Evolutionary conservation across 352 stramenopile species (phyloP), one percentile per base, ranked within the genome.

Genomic region (Globisporangium polare): DNA sequence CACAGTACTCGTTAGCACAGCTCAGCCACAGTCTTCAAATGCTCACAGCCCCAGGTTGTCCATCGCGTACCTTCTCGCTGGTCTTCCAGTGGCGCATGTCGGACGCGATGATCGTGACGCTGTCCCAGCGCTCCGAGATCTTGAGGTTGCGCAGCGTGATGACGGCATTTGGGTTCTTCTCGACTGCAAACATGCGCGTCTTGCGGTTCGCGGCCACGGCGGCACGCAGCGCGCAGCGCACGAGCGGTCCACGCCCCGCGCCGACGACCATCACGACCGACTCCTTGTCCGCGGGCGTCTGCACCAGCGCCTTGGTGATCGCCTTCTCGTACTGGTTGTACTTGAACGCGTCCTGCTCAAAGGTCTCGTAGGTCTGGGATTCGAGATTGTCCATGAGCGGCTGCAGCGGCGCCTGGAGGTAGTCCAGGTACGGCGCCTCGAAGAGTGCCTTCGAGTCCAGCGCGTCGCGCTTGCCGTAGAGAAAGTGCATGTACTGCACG

Each of bases 131-230:
- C 76, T 94, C 83, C 69, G 89, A 87, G 24, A 85, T 78, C 66
- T 93, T 93, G 39, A 91, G 73, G 65, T 93, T 93, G 12, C 84
- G 81, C 45, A 93, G 63, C 50, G 97, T 99, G 42, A 99, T 89
- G 27, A 99, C 82, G 6, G 97, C 97, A 59, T 98, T 99, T 8
- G 96, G 91, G 75, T 99, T 99, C 76, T 99, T 99, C 75, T 99
- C 97, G 18, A 99, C 88, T 0, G 96, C 97, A 56, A 97, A 97
- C 59, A 99, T 91, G 15, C 83, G 72, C 15, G 92, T 91, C 53
- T 73, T 80, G 3, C 86, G 77, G n/a, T 89, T 81, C 9, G 86
- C 78, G 0, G 72, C 55, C 24, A 67, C 72, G 2, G 86, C 79
- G 0, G 92, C 95, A 39, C 78, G 78, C 39, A 98, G 68, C 10